A percentile compares a stretch with the other conserved stretches of the same genome.
Evolutionary conservation across 306 rosid species (phyloP).

Genomic region (Rosa persica): DNA sequence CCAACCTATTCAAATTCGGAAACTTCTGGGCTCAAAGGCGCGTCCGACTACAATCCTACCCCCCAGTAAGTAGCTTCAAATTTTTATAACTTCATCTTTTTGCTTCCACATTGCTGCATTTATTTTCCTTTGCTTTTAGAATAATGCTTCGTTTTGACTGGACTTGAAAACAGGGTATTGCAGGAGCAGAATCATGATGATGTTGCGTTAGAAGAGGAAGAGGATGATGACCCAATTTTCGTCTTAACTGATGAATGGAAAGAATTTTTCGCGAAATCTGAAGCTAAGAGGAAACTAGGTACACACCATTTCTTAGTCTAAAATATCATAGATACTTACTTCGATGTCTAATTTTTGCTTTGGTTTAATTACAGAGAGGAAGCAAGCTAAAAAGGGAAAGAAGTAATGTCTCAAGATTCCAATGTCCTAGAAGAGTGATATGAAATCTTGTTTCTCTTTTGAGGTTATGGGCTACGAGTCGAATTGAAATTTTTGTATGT

Average conservation of each 20-base stretch:
- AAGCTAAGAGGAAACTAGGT: constrained; percentile 68
- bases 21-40: constrained; percentile 9
- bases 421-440: neutral
- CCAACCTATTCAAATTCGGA: neutral
- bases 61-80: constrained; percentile 17
- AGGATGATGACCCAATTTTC: constrained; percentile 62
- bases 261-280: constrained; percentile 75
- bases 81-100: neutral
- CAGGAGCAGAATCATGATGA: constrained; percentile 36
- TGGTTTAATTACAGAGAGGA: constrained; percentile 45
- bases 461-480: neutral
- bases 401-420: constrained; percentile 12
- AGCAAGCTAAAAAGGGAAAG: constrained; percentile 50
- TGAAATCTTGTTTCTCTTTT: neutral
- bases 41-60: neutral
- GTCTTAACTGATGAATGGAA: constrained; percentile 80
- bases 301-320: neutral
- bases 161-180: constrained; percentile 36
- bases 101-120: neutral
- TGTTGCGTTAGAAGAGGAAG: constrained; percentile 45
- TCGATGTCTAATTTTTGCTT: neutral
- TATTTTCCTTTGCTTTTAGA: neutral
- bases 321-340: neutral
- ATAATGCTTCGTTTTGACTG: constrained; percentile 5
- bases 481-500: neutral